Percentiles rank a stretch among this genome's conserved stretches.
Conservation (phyloP, 2,329 filamentous ascomycete species). For the Dactylellina haptotyla region DNA sequence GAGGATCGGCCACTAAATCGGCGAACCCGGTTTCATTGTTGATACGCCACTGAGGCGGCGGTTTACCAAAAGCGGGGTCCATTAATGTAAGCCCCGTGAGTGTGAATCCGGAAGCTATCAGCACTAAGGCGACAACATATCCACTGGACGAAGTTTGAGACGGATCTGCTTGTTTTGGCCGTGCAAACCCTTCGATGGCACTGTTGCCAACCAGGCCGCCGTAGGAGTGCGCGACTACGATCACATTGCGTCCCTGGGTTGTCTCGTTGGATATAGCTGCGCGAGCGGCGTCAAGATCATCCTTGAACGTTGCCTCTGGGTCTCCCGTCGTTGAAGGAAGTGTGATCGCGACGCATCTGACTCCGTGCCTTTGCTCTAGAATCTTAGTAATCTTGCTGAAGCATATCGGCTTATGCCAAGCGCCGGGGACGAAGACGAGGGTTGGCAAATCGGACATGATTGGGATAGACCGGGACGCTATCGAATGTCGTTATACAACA, state of each 20-base stretch:
- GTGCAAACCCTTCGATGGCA: constrained; percentile 63
- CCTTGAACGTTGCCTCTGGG: constrained; percentile 61
- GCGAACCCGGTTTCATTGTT: constrained; percentile 63
- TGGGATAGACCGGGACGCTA: too few relatives aligned
- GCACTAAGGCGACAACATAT: constrained; percentile 63
- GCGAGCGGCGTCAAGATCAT: constrained; percentile 63
- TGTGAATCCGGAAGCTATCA: constrained; percentile 65
- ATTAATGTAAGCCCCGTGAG: constrained; percentile 62
- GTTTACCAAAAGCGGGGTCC: constrained; percentile 62
- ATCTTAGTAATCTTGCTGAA: constrained; percentile 61
- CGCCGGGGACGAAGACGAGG: constrained; percentile 65
- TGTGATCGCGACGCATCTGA: constrained; percentile 60
- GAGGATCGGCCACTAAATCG: constrained; percentile 60
- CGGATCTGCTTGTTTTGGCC: constrained; percentile 36
- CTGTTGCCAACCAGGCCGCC: constrained; percentile 65
- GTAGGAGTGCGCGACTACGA: constrained; percentile 66
- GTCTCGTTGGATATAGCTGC: constrained; percentile 61
- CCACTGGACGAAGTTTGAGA: constrained; percentile 56
- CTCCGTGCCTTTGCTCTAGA: constrained; percentile 59
- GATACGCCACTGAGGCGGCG: constrained; percentile 63
- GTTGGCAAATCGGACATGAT: constrained; percentile 58
- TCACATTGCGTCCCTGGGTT: constrained; percentile 62
- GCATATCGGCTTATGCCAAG: constrained; percentile 64
- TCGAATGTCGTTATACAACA: too few relatives aligned
- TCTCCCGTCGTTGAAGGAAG: constrained; percentile 62